phyloP scores from a whole-genome alignment of 2,329 filamentous ascomycete genomes.

The Chalaropsis ovoidea region DNA sequence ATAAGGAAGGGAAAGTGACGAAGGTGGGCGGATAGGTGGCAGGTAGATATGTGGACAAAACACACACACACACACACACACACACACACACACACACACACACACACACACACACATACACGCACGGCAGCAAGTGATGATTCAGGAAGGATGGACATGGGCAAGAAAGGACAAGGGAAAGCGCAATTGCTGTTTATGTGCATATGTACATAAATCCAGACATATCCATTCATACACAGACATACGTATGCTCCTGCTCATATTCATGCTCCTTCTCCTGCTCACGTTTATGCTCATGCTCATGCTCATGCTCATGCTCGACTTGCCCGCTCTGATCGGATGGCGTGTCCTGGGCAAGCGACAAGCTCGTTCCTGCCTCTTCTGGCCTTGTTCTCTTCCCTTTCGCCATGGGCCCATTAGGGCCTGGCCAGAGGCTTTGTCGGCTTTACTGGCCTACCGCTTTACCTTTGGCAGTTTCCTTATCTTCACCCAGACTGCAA shows the following conservation, averaged over 20 bases:
- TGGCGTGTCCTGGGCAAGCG: not conserved
- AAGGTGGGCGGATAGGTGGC: constrained; percentile 11
- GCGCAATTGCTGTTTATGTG: not conserved
- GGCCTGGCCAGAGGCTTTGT: not conserved
- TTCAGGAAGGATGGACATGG: constrained; percentile 10
- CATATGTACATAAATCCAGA: not conserved
- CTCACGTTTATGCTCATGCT: too few relatives aligned
- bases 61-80: not conserved
- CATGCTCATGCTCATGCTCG: not conserved
- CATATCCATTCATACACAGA: not conserved
- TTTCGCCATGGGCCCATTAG: not conserved
- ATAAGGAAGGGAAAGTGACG: not conserved
- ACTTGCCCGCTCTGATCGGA: not conserved
- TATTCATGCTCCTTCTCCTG: not conserved
- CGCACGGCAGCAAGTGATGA: not conserved
- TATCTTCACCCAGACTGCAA: not conserved
- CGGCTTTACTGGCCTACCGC: not conserved
- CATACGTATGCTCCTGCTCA: not conserved
- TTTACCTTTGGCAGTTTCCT: not conserved
- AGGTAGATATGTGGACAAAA: constrained; percentile 7
- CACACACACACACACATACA: not conserved
- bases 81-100: not conserved
- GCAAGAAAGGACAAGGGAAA: not conserved
- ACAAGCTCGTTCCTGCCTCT: too few relatives aligned
- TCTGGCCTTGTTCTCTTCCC: not conserved